Evolutionary conservation across 306 rosid species (phyloP).

Genomic region (Casuarina equisetifolia): DNA sequence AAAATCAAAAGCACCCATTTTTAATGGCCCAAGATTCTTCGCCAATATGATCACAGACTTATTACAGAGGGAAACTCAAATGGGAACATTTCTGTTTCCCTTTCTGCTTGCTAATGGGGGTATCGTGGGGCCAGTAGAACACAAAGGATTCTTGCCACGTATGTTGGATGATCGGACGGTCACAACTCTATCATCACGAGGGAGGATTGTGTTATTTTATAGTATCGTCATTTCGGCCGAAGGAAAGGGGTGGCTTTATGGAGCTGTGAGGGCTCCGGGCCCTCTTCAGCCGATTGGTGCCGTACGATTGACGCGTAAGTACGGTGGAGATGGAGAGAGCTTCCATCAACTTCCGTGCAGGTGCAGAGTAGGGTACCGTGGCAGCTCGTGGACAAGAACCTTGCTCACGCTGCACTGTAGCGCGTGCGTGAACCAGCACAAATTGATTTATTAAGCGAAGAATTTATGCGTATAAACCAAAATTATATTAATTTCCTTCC

Average conservation of each 20-base stretch:
- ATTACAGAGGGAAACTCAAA: background rate
- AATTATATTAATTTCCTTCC: too few species aligned
- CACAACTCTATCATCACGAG: background rate
- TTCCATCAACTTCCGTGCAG: background rate
- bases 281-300: background rate
- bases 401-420: background rate
- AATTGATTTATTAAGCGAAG: background rate
- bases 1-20: background rate
- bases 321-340: background rate
- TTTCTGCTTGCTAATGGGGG: slow-evolving; percentile 11
- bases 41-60: background rate
- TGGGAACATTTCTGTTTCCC: slow-evolving; percentile 3
- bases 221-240: too few species aligned
- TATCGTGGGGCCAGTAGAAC: slow-evolving; percentile 9
- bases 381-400: background rate
- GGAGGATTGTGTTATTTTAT: too few species aligned
- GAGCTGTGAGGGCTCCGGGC: too few species aligned
- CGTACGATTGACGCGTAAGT: background rate
- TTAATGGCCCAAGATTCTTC: slow-evolving; percentile 17
- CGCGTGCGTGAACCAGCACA: background rate
- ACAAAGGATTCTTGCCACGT: background rate
- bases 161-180: background rate
- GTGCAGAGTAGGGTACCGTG: background rate
- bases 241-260: too few species aligned
- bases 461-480: too few species aligned